phyloP scores from a whole-genome alignment of 768 basidiomycete genomes.

The Flagelloscypha sp. region DNA sequence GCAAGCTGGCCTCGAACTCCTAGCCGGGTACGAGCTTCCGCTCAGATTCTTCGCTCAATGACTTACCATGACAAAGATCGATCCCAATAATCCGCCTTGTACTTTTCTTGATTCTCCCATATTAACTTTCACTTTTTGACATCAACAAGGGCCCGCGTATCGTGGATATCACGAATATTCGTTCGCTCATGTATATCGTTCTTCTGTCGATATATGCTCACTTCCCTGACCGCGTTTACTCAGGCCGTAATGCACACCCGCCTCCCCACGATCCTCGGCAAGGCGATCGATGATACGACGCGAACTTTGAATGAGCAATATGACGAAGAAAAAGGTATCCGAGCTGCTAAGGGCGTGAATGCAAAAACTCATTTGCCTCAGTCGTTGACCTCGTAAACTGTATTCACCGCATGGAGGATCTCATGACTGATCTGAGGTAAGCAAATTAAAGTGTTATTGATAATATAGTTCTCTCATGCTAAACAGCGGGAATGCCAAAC shows the following conservation, averaged over 20 bases:
- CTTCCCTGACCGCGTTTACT: too few species aligned
- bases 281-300: slow-evolving; percentile 88
- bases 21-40: slow-evolving; percentile 41
- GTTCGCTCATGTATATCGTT: slow-evolving; percentile 76
- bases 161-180: slow-evolving; percentile 78
- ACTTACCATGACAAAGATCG: slow-evolving; percentile 35
- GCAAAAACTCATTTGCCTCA: too few species aligned
- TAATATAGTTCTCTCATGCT: too few species aligned
- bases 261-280: slow-evolving; percentile 90
- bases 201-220: too few species aligned
- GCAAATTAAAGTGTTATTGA: too few species aligned
- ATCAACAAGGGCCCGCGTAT: slow-evolving; percentile 52
- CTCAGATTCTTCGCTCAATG: slow-evolving; percentile 1
- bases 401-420: slow-evolving; percentile 82
- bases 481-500: slow-evolving; percentile 72
- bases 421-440: slow-evolving; percentile 89
- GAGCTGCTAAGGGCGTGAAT: too few species aligned
- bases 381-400: slow-evolving; percentile 79
- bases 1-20: slow-evolving; percentile 70
- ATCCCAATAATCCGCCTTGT: slow-evolving; percentile 79
- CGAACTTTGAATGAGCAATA: slow-evolving; percentile 83
- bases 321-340: slow-evolving; percentile 70
- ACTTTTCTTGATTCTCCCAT: slow-evolving; percentile 19
- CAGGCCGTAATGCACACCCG: slow-evolving; percentile 97
- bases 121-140: neutral